Percentiles rank a stretch among this genome's conserved stretches.
These are phyloP conservation scores for Flaveria trinervia DNA, from an alignment of 129 eudicot species.

Conservation along the genomic window DNA sequence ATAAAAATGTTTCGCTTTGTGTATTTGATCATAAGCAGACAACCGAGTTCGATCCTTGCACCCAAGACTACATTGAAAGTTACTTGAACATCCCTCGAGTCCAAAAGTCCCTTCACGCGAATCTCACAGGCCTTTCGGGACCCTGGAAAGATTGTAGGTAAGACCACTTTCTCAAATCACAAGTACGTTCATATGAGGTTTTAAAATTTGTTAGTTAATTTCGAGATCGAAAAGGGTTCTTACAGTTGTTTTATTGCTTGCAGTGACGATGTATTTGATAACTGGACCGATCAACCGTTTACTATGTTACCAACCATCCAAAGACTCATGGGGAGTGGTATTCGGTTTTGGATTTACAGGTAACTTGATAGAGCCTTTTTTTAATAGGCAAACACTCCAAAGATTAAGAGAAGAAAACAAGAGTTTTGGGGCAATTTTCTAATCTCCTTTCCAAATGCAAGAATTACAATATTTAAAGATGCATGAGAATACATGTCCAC, in stretches of 20 bases:
- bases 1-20: background rate
- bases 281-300: slow-evolving; percentile 47
- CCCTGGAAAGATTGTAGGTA: slow-evolving; percentile 66
- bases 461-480: too few species aligned
- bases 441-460: too few species aligned
- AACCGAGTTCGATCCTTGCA: slow-evolving; percentile 61
- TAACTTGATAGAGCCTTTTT: too few species aligned
- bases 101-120: slow-evolving; percentile 65
- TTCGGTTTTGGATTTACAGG: slow-evolving; percentile 70
- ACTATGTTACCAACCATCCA: slow-evolving; percentile 59
- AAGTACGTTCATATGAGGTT: background rate
- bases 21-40: slow-evolving; percentile 24
- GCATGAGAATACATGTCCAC: too few species aligned
- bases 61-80: slow-evolving; percentile 34
- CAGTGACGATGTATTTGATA: background rate
- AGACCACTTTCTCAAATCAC: background rate
- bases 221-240: background rate
- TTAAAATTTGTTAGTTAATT: background rate
- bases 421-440: too few species aligned
- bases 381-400: too few species aligned
- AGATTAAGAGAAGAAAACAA: too few species aligned
- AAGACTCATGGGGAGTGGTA: slow-evolving; percentile 51
- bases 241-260: background rate
- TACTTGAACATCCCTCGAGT: slow-evolving; percentile 61
- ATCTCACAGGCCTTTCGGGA: slow-evolving; percentile 43